Percentiles rank a stretch among this genome's conserved stretches.
Conservation (phyloP, 1,139 yeast species). For the Yamadazyma atmosphaerica region DNA sequence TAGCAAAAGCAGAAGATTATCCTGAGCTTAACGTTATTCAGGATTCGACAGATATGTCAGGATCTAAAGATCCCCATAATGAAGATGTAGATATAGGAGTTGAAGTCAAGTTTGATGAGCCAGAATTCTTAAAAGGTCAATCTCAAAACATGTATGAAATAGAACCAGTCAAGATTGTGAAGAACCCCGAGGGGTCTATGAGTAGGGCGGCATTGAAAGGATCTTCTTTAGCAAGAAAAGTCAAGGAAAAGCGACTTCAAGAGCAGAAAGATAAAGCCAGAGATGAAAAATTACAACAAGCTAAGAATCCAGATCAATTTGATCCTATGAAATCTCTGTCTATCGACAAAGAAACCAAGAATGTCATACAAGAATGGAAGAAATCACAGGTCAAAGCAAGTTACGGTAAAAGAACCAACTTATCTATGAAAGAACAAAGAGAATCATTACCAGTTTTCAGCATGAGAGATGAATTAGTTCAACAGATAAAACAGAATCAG, state of each 20-base stretch:
- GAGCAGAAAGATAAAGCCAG: conserved; percentile 49
- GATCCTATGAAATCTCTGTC: conserved; percentile 40
- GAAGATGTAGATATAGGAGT: conserved; percentile 64
- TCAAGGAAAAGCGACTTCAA: conserved; percentile 57
- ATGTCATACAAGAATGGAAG: conserved; percentile 23
- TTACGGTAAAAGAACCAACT: conserved; percentile 55
- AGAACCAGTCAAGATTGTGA: conserved; percentile 57
- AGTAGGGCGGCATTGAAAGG: conserved; percentile 77
- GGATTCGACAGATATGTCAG: conserved; percentile 22
- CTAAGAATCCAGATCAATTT: conserved; percentile 25
- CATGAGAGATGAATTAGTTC: conserved; percentile 57
- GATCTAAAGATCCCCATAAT: background rate
- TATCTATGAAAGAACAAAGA: conserved; percentile 65
- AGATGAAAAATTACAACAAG: conserved; percentile 25
- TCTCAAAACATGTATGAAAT: conserved; percentile 29
- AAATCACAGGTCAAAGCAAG: conserved; percentile 41
- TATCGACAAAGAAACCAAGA: conserved; percentile 1
- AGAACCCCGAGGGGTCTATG: conserved; percentile 79
- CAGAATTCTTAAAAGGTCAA: conserved; percentile 69
- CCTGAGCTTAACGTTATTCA: conserved; percentile 54
- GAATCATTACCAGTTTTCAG: conserved; percentile 71
- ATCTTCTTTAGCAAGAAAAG: conserved; percentile 64
- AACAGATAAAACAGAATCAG: conserved; percentile 50
- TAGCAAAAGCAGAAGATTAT: conserved; percentile 63
- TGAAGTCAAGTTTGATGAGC: conserved; percentile 68